Evolutionary conservation across 352 stramenopile genomes (phyloP).

Genomic region (Phytophthora quininea): DNA sequence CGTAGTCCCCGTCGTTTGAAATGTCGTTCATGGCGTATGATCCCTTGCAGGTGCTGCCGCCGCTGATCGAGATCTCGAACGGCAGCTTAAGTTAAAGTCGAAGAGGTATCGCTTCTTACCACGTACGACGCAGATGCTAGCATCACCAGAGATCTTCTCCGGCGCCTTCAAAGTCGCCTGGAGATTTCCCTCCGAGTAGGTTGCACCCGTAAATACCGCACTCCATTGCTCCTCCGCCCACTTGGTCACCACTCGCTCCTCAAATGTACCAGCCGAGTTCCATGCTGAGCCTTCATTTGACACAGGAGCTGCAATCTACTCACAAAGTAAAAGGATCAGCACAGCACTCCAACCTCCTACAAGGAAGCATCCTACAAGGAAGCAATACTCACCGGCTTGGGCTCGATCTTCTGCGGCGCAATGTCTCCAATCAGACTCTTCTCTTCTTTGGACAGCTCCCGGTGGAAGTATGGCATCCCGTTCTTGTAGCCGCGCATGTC

Average conservation of each 20-base stretch:
- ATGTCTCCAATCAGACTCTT: conserved; percentile 97
- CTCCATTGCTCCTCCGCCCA: conserved; percentile 81
- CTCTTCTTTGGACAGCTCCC: conserved; percentile 95
- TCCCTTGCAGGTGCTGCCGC: conserved; percentile 61
- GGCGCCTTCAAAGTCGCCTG: conserved; percentile 58
- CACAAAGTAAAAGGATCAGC: neutral
- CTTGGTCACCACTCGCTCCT: conserved; percentile 88
- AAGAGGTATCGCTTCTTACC: conserved; percentile 91
- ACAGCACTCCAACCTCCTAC: neutral
- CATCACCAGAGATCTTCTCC: conserved; percentile 80
- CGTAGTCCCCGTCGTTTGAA: conserved; percentile 88
- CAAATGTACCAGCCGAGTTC: conserved; percentile 93
- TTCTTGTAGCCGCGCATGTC: conserved; percentile 87
- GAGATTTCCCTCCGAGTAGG: conserved; percentile 50
- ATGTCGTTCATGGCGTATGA: conserved; percentile 84
- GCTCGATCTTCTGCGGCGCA: conserved; percentile 83
- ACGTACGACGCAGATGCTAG: conserved; percentile 88
- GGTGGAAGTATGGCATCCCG: conserved; percentile 95
- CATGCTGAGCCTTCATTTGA: conserved; percentile 87
- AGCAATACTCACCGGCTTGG: conserved; percentile 36
- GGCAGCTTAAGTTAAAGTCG: conserved; percentile 81
- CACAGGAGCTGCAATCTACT: conserved; percentile 20
- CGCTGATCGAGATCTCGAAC: conserved; percentile 66
- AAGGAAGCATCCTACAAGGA: too few relatives aligned
- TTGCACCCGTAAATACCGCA: conserved; percentile 52